phyloP scores from a whole-genome alignment of 176 grass and related monocot genomes.

The Themeda triandra region DNA sequence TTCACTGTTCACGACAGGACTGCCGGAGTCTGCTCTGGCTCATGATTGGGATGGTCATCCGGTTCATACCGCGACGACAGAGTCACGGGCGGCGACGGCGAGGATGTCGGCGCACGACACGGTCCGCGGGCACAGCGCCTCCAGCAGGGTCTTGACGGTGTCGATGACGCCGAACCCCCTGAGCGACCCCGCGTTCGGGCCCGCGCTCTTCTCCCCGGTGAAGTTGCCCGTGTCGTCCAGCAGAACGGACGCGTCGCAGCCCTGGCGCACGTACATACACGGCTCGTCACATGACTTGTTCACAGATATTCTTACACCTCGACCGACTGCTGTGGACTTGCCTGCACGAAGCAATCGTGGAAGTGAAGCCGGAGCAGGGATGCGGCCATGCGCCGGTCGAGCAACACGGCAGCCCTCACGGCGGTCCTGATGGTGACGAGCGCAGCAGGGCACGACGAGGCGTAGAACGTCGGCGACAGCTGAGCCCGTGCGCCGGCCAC shows the following conservation, averaged over 20 bases:
- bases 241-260: constrained; percentile 57
- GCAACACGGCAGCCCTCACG: constrained; percentile 36
- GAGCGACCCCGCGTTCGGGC: constrained; percentile 46
- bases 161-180: constrained; percentile 53
- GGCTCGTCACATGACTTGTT: neutral
- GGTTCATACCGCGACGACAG: constrained; percentile 40
- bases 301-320: neutral
- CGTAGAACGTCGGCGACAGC: constrained; percentile 64
- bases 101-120: constrained; percentile 63
- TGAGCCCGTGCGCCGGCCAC: constrained; percentile 47
- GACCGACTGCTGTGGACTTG: constrained; percentile 31
- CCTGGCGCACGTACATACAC: constrained; percentile 14
- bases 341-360: constrained; percentile 76
- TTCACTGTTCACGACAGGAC: too few relatives aligned
- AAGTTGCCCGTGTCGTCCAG: constrained; percentile 56
- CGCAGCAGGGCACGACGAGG: constrained; percentile 47
- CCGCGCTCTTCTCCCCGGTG: constrained; percentile 60
- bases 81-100: constrained; percentile 58
- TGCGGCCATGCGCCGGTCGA: constrained; percentile 41
- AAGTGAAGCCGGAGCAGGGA: constrained; percentile 69
- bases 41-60: neutral
- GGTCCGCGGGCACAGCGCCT: constrained; percentile 49
- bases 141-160: constrained; percentile 47
- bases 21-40: neutral
- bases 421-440: constrained; percentile 40